Percentiles rank a stretch among this genome's conserved stretches.
Evolutionary conservation across 805 yeast genomes (phyloP).

Genomic region (Tetrapisispora taiwanensis): DNA sequence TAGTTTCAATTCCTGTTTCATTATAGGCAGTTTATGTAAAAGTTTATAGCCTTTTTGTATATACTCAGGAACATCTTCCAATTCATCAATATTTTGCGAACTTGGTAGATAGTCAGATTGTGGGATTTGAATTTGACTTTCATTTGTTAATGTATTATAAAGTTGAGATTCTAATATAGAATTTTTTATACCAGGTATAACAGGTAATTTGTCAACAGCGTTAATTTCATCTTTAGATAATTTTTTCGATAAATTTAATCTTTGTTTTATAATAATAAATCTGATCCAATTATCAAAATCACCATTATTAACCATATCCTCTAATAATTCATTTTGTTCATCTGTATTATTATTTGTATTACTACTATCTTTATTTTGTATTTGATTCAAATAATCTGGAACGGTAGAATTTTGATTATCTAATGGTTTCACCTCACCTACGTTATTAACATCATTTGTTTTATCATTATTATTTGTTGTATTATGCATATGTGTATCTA

Average conservation of each 20-base stretch:
- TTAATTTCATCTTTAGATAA: constrained; percentile 16
- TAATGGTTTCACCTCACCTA: not conserved
- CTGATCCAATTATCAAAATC: constrained; percentile 32
- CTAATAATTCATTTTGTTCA: constrained; percentile 19
- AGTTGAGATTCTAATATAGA: constrained; percentile 9
- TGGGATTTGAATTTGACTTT: not conserved
- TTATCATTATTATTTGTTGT: not conserved
- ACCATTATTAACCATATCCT: constrained; percentile 24
- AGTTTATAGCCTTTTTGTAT: not conserved
- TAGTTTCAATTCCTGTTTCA: constrained; percentile 26
- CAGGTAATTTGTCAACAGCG: constrained; percentile 13
- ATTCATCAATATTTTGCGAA: constrained; percentile 23
- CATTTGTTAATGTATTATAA: not conserved
- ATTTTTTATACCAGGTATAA: constrained; percentile 18
- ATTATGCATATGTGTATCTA: no score
- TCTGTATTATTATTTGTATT: constrained; percentile 1
- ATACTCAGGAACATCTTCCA: constrained; percentile 17
- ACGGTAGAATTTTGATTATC: constrained; percentile 5
- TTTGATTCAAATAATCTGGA: constrained; percentile 26
- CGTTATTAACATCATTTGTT: not conserved
- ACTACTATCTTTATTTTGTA: constrained; percentile 10
- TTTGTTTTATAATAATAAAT: constrained; percentile 24
- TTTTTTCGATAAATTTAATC: constrained; percentile 16
- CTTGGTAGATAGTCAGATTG: constrained; percentile 10
- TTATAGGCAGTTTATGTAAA: constrained; percentile 26